These are phyloP conservation scores for Phytophthora megakarya DNA, from an alignment of 352 stramenopile genomes.

Conservation along the genomic window DNA sequence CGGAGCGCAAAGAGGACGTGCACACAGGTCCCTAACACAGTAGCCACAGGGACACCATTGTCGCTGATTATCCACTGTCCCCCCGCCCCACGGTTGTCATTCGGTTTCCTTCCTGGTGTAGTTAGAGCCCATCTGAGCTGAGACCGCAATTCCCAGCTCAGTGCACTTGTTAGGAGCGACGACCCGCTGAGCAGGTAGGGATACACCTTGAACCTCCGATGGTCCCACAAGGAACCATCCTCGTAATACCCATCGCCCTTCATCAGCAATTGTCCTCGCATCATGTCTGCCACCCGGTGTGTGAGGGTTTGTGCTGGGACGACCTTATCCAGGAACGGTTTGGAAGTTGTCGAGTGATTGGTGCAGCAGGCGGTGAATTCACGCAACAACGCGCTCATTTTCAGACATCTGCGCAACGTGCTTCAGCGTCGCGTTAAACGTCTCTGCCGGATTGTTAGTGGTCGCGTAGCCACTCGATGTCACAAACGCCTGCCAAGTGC, in stretches of 20 bases:
- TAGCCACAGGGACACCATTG: conserved; percentile 6
- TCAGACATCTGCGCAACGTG: neutral
- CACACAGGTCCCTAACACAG: neutral
- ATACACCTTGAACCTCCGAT: neutral
- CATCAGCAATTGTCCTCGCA: neutral
- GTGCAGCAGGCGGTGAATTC: neutral
- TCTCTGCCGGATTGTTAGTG: conserved; percentile 18
- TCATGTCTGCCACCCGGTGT: neutral
- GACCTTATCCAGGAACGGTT: neutral
- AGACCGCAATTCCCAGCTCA: conserved; percentile 3
- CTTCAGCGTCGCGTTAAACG: neutral
- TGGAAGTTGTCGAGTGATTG: neutral
- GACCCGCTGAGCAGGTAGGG: neutral
- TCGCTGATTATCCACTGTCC: neutral
- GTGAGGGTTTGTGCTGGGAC: neutral
- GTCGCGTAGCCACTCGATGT: neutral
- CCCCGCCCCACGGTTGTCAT: neutral
- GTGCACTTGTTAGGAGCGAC: conserved; percentile 2
- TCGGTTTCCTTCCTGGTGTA: conserved; percentile 9
- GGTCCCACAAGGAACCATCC: too few relatives aligned
- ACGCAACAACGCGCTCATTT: neutral
- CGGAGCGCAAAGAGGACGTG: neutral
- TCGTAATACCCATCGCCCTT: too few relatives aligned
- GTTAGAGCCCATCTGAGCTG: conserved; percentile 11
- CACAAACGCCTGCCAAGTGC: neutral